Conservation (phyloP, 768 basidiomycete species). For the Tubosaeta sp. region DNA sequence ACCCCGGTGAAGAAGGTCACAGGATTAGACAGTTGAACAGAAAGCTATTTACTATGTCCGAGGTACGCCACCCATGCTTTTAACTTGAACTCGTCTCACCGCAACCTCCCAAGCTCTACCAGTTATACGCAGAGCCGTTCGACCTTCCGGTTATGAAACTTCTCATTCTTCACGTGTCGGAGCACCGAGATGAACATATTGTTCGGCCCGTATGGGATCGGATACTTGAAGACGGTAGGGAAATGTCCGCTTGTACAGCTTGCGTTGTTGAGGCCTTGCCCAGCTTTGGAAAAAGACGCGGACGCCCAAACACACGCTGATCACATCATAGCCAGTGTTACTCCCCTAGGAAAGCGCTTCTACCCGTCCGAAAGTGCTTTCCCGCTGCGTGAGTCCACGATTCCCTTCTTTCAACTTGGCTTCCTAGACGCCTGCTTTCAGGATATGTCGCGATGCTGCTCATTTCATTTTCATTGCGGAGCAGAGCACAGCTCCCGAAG, state of each 20-base stretch:
- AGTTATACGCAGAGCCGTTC: slow-evolving; percentile 83
- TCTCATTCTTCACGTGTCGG: slow-evolving; percentile 88
- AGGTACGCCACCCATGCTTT: slow-evolving; percentile 46
- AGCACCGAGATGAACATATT: slow-evolving; percentile 80
- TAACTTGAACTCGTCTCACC: slow-evolving; percentile 10
- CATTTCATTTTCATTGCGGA: slow-evolving; percentile 65
- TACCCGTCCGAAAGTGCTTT: slow-evolving; percentile 90
- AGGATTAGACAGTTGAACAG: slow-evolving; percentile 57
- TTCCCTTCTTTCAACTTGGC: not conserved
- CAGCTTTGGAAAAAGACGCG: slow-evolving; percentile 55
- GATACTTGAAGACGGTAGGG: slow-evolving; percentile 75
- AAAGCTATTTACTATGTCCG: slow-evolving; percentile 73
- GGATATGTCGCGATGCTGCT: slow-evolving; percentile 74
- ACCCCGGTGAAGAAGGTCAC: slow-evolving; percentile 59
- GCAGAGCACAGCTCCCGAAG: slow-evolving; percentile 51
- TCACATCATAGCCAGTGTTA: slow-evolving; percentile 57
- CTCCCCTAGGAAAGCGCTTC: slow-evolving; percentile 77
- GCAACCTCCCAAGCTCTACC: slow-evolving; percentile 61
- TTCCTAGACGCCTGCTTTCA: slow-evolving; percentile 28
- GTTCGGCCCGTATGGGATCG: slow-evolving; percentile 86
- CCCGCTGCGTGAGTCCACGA: slow-evolving; percentile 62
- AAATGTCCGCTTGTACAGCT: not conserved
- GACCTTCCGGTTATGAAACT: slow-evolving; percentile 80
- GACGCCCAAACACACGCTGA: slow-evolving; percentile 56
- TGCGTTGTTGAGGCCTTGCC: slow-evolving; percentile 2